Base-by-base conservation (phyloP, 441 rosid genomes). In the Gossypium schwendimanii region DNA sequence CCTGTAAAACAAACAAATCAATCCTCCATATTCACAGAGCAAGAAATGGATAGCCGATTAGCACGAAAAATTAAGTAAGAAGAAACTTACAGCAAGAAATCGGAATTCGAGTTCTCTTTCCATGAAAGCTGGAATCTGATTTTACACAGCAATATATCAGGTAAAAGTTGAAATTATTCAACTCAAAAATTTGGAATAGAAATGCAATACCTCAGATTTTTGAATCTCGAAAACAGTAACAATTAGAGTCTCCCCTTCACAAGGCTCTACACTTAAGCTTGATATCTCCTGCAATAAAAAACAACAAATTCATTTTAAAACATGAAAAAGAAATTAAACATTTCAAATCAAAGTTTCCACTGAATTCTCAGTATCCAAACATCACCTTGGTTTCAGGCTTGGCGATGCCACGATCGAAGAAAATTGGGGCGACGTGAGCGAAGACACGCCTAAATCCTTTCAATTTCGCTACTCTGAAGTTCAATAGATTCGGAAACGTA, bases 401-500 rank as follows among this genome's bases (percentile, higher is more conserved):
- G 36, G 99, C 99, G 77, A 94, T 91, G 18, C 97, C 94, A 11
- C 97, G 93, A 49, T 94, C 92, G 76, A 94, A 92, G 91, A 94
- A 94, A 73, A 92, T 84, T 4, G 99, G 98, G 26, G 99, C 92
- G 0, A 68, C 75, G 78, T 91, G 92, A 44, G 93, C 97, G 63
- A 87, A 94, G 0, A 88, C 96, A 49, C 98, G 89, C 28, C 98
- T 87, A 80, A 90, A 94, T 59, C 90, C 96, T 12, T 81, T 75
- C 72, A 94, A 72, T 78, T 83, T 87, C 21, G 94, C 98, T 15
- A 91, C 82, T 83, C 98, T 86, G 78, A 95, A 92, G 77, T 87
- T 85, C 39, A 81, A 78, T 79, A 95, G 81, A 74, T 87, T 86
- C 8, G 97, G 98, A 71, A 95, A 95, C 4, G 98, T 92, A 39